Conservation (phyloP, 371 early-diverging fungal species). For the Mortierella sp. region DNA sequence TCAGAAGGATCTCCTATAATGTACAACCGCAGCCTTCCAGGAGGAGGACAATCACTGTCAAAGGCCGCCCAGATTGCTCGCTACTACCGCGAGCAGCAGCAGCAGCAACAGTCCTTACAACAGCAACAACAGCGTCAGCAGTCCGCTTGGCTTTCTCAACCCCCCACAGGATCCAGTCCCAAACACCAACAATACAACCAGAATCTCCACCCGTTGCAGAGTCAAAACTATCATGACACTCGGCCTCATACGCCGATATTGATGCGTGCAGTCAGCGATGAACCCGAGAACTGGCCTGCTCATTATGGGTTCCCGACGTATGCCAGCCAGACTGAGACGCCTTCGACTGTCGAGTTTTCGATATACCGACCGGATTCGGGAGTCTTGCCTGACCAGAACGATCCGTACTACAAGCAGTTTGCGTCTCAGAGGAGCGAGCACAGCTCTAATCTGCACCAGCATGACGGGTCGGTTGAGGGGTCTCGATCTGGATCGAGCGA, state of each 20-base stretch:
- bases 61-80: conserved; percentile 10
- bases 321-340: neutral
- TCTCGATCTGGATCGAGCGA: neutral
- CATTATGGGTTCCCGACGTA: conserved; percentile 16
- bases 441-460: neutral
- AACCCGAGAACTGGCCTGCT: conserved; percentile 22
- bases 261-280: neutral
- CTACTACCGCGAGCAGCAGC: conserved; percentile 10
- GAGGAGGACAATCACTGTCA: neutral
- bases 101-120: neutral
- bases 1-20: neutral
- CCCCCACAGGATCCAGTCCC: conserved; percentile 2
- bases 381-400: conserved; percentile 27
- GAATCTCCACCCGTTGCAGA: conserved; percentile 12
- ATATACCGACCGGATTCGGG: conserved; percentile 30
- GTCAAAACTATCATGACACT: conserved; percentile 23
- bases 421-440: neutral
- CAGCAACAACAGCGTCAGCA: conserved; percentile 4
- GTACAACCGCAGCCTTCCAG: neutral
- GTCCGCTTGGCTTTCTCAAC: neutral
- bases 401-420: conserved; percentile 21
- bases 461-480: neutral
- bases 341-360: neutral
- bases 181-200: conserved; percentile 20
- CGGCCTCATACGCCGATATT: neutral